A percentile compares a stretch with the other conserved stretches of the same genome.
These are phyloP conservation scores for Saxophila tyrrhenica DNA, from an alignment of 495 filamentous ascomycete genomes.

Conservation along the genomic window DNA sequence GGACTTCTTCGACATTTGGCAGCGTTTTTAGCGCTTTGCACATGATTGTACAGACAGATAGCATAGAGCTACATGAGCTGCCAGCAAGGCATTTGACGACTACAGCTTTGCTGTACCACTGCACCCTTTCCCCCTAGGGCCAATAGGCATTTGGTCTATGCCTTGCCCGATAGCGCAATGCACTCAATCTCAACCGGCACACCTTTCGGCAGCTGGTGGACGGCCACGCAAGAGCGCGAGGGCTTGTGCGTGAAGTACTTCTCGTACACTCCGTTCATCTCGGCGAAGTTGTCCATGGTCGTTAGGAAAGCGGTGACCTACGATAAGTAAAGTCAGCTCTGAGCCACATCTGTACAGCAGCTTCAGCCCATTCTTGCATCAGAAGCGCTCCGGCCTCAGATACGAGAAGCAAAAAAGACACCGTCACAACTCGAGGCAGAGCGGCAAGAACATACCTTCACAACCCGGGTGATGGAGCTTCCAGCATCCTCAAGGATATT, in stretches of 20 bases:
- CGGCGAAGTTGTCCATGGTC: constrained; percentile 73
- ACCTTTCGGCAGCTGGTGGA: constrained; percentile 78
- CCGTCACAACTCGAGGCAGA: background rate
- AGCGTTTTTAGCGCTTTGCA: background rate
- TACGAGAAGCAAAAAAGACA: too few species aligned
- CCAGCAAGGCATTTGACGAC: background rate
- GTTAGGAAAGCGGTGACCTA: constrained; percentile 58
- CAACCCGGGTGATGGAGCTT: constrained; percentile 58
- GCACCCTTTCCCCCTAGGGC: too few species aligned
- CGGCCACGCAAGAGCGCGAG: constrained; percentile 85
- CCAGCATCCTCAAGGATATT: constrained; percentile 69
- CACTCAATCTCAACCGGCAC: constrained; percentile 91
- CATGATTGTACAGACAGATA: background rate
- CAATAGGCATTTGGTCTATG: too few species aligned
- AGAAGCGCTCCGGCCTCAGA: too few species aligned
- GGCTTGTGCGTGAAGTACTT: constrained; percentile 83
- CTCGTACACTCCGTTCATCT: constrained; percentile 83
- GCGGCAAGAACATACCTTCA: constrained; percentile 47
- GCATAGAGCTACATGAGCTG: background rate
- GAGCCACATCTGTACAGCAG: background rate
- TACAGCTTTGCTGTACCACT: background rate
- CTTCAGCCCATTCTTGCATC: too few species aligned
- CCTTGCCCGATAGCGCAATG: constrained; percentile 43
- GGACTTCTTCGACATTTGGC: background rate
- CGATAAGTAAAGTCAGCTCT: background rate